phyloP scores from a whole-genome alignment of 345 rosid genomes.

The thale cress (Arabidopsis thaliana) region TAIR10.1 NC_003070.9:1595501-1596000 shows the following conservation, averaged over 20 bases:
- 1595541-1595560: constrained; percentile 8
- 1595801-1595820: too few relatives aligned
- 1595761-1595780: constrained; percentile 12
- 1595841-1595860: constrained; percentile 12
- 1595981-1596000: too few relatives aligned
- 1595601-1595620: not conserved
- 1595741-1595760: constrained; percentile 22
- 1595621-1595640: not conserved
- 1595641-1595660: constrained; percentile 16
- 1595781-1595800: not conserved
- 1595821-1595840: not conserved
- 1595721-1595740: constrained; percentile 32
- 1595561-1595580: not conserved
- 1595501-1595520: constrained; percentile 15
- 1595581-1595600: not conserved
- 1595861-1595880: constrained; percentile 23
- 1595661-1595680: constrained; percentile 31
- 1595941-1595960: too few relatives aligned
- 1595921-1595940: too few relatives aligned
- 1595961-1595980: too few relatives aligned
- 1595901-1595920: too few relatives aligned
- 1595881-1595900: too few relatives aligned
- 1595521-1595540: not conserved
- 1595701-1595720: constrained; percentile 36
- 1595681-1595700: constrained; percentile 30